Evolutionary conservation across 2,329 filamentous ascomycete species (phyloP).

Genomic region (Stemphylium lycopersici): DNA sequence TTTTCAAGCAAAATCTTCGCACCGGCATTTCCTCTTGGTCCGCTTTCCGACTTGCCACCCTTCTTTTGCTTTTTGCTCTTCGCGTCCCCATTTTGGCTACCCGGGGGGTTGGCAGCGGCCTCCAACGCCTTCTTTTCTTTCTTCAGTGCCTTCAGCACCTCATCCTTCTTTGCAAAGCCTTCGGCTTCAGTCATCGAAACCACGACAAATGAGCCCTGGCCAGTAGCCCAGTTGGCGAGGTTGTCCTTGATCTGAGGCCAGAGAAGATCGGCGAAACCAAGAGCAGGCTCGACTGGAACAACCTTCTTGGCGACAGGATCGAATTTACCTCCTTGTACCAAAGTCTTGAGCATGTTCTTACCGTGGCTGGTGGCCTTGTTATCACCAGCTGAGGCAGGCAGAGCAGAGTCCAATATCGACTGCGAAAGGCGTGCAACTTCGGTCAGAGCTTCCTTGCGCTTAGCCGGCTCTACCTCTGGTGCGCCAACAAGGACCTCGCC

Average conservation of each 20-base stretch:
- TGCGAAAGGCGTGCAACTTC: constrained; percentile 62
- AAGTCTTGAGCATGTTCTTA: constrained; percentile 87
- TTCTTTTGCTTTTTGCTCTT: constrained; percentile 45
- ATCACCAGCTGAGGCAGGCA: constrained; percentile 34
- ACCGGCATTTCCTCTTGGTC: constrained; percentile 52
- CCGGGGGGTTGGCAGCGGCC: constrained; percentile 64
- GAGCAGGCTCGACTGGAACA: constrained; percentile 72
- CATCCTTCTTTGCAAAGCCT: constrained; percentile 69
- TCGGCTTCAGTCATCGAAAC: constrained; percentile 77
- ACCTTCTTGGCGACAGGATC: constrained; percentile 74
- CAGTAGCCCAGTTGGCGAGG: constrained; percentile 82
- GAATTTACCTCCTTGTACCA: constrained; percentile 88
- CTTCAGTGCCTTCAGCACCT: constrained; percentile 72
- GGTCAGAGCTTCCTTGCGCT: constrained; percentile 64
- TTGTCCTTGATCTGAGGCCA: constrained; percentile 79
- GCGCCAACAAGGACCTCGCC: constrained; percentile 79
- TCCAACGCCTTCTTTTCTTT: constrained; percentile 75
- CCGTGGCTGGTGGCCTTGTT: constrained; percentile 62
- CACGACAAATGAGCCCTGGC: constrained; percentile 84
- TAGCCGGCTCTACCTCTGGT: constrained; percentile 71
- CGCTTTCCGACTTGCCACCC: constrained; percentile 49
- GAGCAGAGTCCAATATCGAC: constrained; percentile 44
- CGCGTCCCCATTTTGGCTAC: constrained; percentile 40
- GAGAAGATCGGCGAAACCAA: constrained; percentile 81
- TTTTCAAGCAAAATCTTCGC: constrained; percentile 55